Base-by-base conservation (phyloP, 1,284 basidiomycete species). In the Spongispora temasekensis region DNA sequence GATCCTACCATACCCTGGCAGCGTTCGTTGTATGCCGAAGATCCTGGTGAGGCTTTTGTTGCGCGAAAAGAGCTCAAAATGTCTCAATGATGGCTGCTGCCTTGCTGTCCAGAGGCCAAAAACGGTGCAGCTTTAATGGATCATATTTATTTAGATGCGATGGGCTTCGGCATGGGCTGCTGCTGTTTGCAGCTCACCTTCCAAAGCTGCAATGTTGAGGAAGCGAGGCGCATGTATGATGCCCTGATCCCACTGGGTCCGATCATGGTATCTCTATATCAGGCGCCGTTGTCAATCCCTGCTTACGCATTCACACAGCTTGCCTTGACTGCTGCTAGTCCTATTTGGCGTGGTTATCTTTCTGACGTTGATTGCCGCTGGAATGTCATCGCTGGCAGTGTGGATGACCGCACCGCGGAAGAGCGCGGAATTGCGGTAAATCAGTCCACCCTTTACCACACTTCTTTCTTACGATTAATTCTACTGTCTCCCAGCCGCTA, bases 121-220 rank as follows among this genome's bases (percentile, higher is more conserved):
- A 81, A 88, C 60, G 95, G 94, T 5, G 94, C 94, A 12, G 96
- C 95, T 12, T 81, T 93, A 55, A 80, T 83, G 15, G 90, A 97
- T 75, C 95, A 98, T 76, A 95, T 99, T 67, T 99, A 99, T 76
- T 87, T 99, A 83, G 97, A 99, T 76, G 96, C 97, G 2, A 98
- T 98, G 97, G 97, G 96, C 27, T 99, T 99, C 75, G 97, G 97
- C 50, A 99, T 98, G 97, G 97, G 97, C 4, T 98, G 97, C 71
- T 97, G 94, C 72, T 99, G 97, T 77, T 80, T 99, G 55, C 97
- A 99, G 73, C 84, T 99, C 65, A 99, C 97, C 4, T 98, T 99
- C 80, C 97, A 99, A 76, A 92, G 95, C 0, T 97, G 93, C 76
- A 94, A 95, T 75, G 88, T 99, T 30, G 82, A 85, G 46, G 95